Base-by-base conservation (phyloP, 106 monocot species). In the Dactylorhiza incarnata region DNA sequence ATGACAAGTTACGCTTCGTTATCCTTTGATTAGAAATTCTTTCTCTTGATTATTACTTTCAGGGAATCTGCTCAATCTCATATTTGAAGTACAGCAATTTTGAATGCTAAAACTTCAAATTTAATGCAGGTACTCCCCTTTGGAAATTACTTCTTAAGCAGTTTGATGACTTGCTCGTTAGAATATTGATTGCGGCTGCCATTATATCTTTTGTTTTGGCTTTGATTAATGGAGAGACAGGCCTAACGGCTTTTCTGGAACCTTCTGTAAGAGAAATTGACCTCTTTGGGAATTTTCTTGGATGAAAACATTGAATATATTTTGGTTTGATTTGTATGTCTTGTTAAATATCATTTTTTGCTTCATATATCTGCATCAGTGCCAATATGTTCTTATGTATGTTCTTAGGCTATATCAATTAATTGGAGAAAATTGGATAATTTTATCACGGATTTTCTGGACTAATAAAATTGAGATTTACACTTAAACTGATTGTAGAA, bases 141-240 rank as follows among this genome's bases (percentile, higher is more conserved):
- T 99, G 97, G 97, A 94, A 88, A 82, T 78, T 94, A 78, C 78
- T 99, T 76, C 51, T 99, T 80, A 99, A 99, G 82, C 97, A 99
- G 67, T 99, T 99, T 72, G 94, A 99, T 84, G 97, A 99, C 81
- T 94, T 99, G 82, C 97, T 99, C 76, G 97, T 99, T 59, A 94
- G 84, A 81, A 99, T 99, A 89, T 85, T 99, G 80, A 99, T 99
- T 68, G 97, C 89, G 74, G 97, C 97, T 75, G 97, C 97, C 14
- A 52, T 99, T 51, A 55, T 99, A 71, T 99, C 97, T 43, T 99
- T 99, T 75, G 61, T 99, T 81, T 77, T 99, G 84, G 97, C 97
- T 78, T 77, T 88, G 67, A 72, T 99, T 55, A 89, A 99, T 87
- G 97, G 97, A 8, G 97, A 99, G 68, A 99, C 94, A 44, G 91